phyloP scores from a whole-genome alignment of 2,329 filamentous ascomycete species.

The Mariannaea sp. region DNA sequence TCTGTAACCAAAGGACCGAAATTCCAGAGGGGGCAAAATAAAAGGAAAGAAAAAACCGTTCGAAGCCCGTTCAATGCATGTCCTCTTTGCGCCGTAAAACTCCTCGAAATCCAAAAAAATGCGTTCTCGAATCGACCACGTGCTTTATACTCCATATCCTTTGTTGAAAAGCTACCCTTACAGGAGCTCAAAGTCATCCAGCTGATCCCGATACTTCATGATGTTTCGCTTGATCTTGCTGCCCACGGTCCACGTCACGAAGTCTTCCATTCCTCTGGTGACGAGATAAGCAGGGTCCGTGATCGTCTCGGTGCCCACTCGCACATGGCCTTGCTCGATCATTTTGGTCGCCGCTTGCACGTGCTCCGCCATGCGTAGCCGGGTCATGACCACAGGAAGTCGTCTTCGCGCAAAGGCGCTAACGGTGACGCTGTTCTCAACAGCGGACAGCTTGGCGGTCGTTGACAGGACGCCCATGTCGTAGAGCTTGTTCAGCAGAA shows the following conservation, averaged over 20 bases:
- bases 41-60: too few relatives aligned
- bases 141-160: slow-evolving; percentile 21
- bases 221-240: slow-evolving; percentile 98
- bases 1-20: neutral
- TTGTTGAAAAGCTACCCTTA: slow-evolving; percentile 47
- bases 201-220: slow-evolving; percentile 89
- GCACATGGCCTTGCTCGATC: slow-evolving; percentile 92
- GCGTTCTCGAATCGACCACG: slow-evolving; percentile 25
- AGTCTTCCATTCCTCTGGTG: slow-evolving; percentile 89
- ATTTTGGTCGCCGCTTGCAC: slow-evolving; percentile 84
- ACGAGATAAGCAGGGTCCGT: slow-evolving; percentile 91
- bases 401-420: slow-evolving; percentile 83
- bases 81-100: slow-evolving; percentile 26
- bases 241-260: slow-evolving; percentile 93
- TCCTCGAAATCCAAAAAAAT: slow-evolving; percentile 23
- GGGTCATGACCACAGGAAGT: slow-evolving; percentile 88
- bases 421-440: slow-evolving; percentile 89
- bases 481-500: slow-evolving; percentile 89
- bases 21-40: slow-evolving; percentile 4
- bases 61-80: slow-evolving; percentile 6
- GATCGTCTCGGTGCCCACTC: slow-evolving; percentile 87
- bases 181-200: slow-evolving; percentile 94
- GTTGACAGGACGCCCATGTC: slow-evolving; percentile 85
- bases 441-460: slow-evolving; percentile 77
- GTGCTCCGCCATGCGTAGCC: slow-evolving; percentile 88